phyloP scores from a whole-genome alignment of 768 basidiomycete genomes.

The Boletellus ananas region DNA sequence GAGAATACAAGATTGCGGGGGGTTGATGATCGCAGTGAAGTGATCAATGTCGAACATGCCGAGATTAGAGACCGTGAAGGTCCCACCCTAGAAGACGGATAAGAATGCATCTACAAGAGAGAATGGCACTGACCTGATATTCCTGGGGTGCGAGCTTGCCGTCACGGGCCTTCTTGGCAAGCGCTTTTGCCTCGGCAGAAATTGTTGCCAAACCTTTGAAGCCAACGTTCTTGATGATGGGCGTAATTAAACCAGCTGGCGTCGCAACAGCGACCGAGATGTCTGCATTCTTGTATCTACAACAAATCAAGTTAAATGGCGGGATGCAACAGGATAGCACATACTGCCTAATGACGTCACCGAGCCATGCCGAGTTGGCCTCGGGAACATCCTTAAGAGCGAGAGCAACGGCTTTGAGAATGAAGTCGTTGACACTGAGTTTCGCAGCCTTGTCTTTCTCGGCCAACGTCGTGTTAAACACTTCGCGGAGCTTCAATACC shows the following conservation, averaged over 20 bases:
- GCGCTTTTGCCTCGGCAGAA: slow-evolving; percentile 85
- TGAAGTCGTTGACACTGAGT: slow-evolving; percentile 97
- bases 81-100: slow-evolving; percentile 65
- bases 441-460: slow-evolving; percentile 90
- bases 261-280: slow-evolving; percentile 97
- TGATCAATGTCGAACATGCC: slow-evolving; percentile 96
- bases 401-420: slow-evolving; percentile 90
- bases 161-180: slow-evolving; percentile 95
- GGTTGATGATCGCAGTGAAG: slow-evolving; percentile 99
- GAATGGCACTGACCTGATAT: slow-evolving; percentile 68
- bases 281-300: slow-evolving; percentile 92
- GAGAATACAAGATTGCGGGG: slow-evolving; percentile 96
- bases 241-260: slow-evolving; percentile 92
- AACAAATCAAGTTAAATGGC: background rate
- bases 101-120: background rate
- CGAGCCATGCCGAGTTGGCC: slow-evolving; percentile 96
- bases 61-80: slow-evolving; percentile 98
- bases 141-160: slow-evolving; percentile 93
- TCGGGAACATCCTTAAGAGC: slow-evolving; percentile 95
- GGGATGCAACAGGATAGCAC: slow-evolving; percentile 27
- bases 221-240: slow-evolving; percentile 92
- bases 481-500: slow-evolving; percentile 87
- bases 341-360: slow-evolving; percentile 92
- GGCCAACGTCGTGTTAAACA: slow-evolving; percentile 87
- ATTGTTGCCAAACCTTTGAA: slow-evolving; percentile 90